These are phyloP conservation scores for Poterioochromonas sp. DNA, from an alignment of 352 stramenopile species.

Conservation along the genomic window DNA sequence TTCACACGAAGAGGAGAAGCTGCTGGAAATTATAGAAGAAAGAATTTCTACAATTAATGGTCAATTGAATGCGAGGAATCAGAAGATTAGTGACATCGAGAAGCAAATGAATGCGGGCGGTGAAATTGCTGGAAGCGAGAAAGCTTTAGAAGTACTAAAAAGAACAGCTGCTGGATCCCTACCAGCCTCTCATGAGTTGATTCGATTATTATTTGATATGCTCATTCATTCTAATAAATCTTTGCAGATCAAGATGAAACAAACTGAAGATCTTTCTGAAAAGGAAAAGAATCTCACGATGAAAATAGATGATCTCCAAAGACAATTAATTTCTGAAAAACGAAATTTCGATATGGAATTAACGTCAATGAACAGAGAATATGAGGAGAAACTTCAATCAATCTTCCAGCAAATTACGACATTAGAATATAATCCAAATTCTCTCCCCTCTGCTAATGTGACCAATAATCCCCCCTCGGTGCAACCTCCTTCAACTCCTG, in stretches of 20 bases:
- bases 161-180: background rate
- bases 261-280: background rate
- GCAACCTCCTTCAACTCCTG: no score
- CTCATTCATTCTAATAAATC: background rate
- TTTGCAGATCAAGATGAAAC: background rate
- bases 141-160: conserved; percentile 6
- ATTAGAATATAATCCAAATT: background rate
- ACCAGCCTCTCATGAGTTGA: conserved; percentile 25
- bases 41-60: background rate
- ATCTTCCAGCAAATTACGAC: conserved; percentile 4
- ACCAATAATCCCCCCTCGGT: no score
- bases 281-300: background rate
- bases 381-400: conserved; percentile 15
- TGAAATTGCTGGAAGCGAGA: background rate
- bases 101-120: background rate
- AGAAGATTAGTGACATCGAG: background rate
- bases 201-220: conserved; percentile 31
- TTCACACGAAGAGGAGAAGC: conserved; percentile 14
- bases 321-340: background rate
- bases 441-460: no score
- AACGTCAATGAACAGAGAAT: background rate
- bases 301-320: conserved; percentile 20
- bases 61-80: background rate
- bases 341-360: conserved; percentile 2
- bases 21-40: background rate